phyloP scores from a whole-genome alignment of 2,329 filamentous ascomycete genomes.

The Fusarium brevicatenulatum region DNA sequence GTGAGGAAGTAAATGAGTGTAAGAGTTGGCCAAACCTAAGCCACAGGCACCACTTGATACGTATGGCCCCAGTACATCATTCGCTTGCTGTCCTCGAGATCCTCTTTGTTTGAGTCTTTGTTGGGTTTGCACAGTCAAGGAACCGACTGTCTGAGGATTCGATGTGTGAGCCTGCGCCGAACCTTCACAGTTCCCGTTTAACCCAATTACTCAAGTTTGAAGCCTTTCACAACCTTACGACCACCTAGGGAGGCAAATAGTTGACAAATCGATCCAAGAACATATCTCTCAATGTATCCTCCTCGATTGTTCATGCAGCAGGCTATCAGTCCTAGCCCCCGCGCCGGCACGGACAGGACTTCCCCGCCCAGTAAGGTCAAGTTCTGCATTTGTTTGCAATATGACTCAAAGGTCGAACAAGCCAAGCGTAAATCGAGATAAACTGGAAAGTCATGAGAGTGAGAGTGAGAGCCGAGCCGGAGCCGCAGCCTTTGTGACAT shows the following conservation, averaged over 20 bases:
- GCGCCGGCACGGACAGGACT: slow-evolving; percentile 31
- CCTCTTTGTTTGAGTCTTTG: slow-evolving; percentile 15
- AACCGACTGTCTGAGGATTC: background rate
- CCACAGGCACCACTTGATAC: slow-evolving; percentile 18
- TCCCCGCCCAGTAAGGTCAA: slow-evolving; percentile 31
- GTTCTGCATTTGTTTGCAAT: slow-evolving; percentile 4
- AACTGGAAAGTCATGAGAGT: slow-evolving; percentile 1
- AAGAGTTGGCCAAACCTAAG: slow-evolving; percentile 18
- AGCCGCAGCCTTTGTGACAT: slow-evolving; percentile 29
- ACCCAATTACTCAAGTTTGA: slow-evolving; percentile 2
- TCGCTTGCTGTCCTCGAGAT: slow-evolving; percentile 7
- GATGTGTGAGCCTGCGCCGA: background rate
- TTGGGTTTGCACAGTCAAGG: background rate
- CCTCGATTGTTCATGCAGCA: slow-evolving; percentile 18
- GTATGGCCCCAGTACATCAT: slow-evolving; percentile 18
- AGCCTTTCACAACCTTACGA: background rate
- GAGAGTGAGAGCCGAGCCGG: slow-evolving; percentile 26
- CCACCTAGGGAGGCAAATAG: background rate
- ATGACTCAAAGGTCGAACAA: slow-evolving; percentile 2
- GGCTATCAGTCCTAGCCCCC: slow-evolving; percentile 20
- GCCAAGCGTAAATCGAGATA: background rate
- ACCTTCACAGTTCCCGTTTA: background rate
- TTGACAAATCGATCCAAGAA: background rate
- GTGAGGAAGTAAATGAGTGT: background rate
- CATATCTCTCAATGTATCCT: background rate